Percentiles rank a stretch among this genome's conserved stretches.
Conservation (phyloP, 208 protist species). For the Kentomonas sorsogonicus region DNA sequence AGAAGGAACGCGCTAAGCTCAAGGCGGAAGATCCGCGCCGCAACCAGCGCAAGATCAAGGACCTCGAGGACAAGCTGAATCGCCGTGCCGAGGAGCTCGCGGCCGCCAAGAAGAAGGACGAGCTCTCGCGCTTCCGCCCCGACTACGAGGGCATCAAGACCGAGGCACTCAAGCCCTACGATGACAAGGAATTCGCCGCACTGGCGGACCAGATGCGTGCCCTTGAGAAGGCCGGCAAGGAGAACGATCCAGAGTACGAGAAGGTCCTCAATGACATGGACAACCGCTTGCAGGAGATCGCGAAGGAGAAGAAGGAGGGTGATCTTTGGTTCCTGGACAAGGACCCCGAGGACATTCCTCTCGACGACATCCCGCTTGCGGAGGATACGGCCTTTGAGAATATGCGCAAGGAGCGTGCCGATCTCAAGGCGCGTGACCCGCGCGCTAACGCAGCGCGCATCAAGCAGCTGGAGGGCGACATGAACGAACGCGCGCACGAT, state of each 20-base stretch:
- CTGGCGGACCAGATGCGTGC: conserved; percentile 48
- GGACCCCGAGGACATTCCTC: conserved; percentile 24
- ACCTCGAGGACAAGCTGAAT: conserved; percentile 60
- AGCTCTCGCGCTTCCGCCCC: conserved; percentile 40
- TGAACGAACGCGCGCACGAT: conserved; percentile 58
- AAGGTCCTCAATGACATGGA: conserved; percentile 43
- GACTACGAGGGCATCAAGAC: conserved; percentile 55
- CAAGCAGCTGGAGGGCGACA: conserved; percentile 45
- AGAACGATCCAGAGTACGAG: conserved; percentile 21
- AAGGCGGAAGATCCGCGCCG: conserved; percentile 59
- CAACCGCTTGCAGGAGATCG: conserved; percentile 31
- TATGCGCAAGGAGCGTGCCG: conserved; percentile 21
- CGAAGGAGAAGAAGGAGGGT: conserved; percentile 52
- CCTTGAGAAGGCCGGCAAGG: conserved; percentile 28
- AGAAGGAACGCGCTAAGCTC: conserved; percentile 64
- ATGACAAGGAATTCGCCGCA: conserved; percentile 48
- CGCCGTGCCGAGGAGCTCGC: conserved; percentile 58
- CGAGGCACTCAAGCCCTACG: conserved; percentile 43
- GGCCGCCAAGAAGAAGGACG: conserved; percentile 45
- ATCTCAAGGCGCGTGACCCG: conserved; percentile 33
- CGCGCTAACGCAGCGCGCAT: conserved; percentile 45
- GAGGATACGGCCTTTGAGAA: conserved; percentile 17
- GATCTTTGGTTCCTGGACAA: conserved; percentile 29
- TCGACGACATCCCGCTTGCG: conserved; percentile 22
- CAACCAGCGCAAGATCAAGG: conserved; percentile 53